These are phyloP conservation scores for Pirum gemmata DNA, from an alignment of 78 protist genomes.

Conservation along the genomic window DNA sequence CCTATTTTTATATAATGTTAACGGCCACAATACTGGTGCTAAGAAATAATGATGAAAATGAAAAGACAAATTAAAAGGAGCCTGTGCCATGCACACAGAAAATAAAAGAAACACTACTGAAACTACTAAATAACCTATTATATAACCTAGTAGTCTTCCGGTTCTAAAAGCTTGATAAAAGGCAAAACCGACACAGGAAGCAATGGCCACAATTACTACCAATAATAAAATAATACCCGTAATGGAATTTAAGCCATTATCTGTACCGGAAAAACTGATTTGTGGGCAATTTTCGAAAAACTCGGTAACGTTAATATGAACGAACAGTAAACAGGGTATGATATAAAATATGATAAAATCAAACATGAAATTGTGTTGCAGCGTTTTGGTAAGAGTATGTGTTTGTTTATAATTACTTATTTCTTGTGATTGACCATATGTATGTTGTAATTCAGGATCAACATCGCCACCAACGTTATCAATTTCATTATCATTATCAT, in stretches of 20 bases:
- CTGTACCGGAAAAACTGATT: background rate
- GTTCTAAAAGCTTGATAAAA: background rate
- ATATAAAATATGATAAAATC: background rate
- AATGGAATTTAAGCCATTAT: background rate
- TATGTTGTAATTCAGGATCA: too few relatives aligned
- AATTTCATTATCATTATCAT: too few relatives aligned
- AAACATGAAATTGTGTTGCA: too few relatives aligned
- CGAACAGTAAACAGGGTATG: background rate
- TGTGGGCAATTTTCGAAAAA: background rate
- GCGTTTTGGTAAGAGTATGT: too few relatives aligned
- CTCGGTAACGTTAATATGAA: background rate
- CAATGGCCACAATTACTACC: background rate
- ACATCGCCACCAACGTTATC: too few relatives aligned
- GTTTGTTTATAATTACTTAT: too few relatives aligned
- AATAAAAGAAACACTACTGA: too few relatives aligned
- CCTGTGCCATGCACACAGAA: background rate
- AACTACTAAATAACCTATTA: background rate
- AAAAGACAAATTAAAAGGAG: background rate
- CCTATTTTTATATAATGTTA: background rate
- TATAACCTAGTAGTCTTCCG: background rate
- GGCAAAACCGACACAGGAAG: background rate
- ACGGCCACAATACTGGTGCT: background rate
- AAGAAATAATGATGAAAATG: background rate
- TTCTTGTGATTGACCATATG: too few relatives aligned
- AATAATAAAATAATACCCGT: background rate